Evolutionary conservation across 257 asterid genomes (phyloP), one percentile per base, ranked within the genome.

Genomic region (Echites panduratus): DNA sequence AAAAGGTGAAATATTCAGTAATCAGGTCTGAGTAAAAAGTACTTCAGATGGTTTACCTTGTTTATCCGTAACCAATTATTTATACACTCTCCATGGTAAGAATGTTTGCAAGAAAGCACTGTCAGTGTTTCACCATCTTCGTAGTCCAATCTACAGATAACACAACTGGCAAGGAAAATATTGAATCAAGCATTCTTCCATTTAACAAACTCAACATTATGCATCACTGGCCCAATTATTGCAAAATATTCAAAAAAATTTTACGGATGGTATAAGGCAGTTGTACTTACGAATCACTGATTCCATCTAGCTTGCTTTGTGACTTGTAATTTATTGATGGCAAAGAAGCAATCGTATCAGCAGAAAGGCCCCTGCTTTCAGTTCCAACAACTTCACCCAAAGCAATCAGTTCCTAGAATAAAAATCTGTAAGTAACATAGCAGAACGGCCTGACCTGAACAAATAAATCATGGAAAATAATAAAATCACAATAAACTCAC

Each of bases 311-410:
- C 9, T 41, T 68, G 80, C 75, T 82, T 81, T 84, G 86, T 62
- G 96, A 84, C 78, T 85, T 87, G 72, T 87, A 94, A 70, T 81
- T 87, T 45, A 81, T 68, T 67, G 96, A 86, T 64, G 97, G 92
- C 85, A 94, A 79, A 67, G 97, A 87, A 74, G 97, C 89, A 79
- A 94, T 88, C 47, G 87, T 82, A 73, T 88, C 93, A 43, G 87
- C 88, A 83, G 99, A 82, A 85, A 94, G 96, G 41, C 99, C 98
- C 84, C 98, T 86, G 81, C 96, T 91, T 84, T 91, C 89, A 64
- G 97, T 91, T 83, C 99, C 99, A 72, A 94, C 93, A 35, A 94
- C 92, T 72, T 94, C 99, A 29, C 97, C 97, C 72, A 94, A 82
- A 27, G 97, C 99, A 86, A 89, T 78, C 82, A 94, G 81, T 85